Percentiles rank a stretch among this genome's conserved stretches.
Conservation (phyloP, 2,329 filamentous ascomycete genomes). For the Sclerotinia subarctica region DNA sequence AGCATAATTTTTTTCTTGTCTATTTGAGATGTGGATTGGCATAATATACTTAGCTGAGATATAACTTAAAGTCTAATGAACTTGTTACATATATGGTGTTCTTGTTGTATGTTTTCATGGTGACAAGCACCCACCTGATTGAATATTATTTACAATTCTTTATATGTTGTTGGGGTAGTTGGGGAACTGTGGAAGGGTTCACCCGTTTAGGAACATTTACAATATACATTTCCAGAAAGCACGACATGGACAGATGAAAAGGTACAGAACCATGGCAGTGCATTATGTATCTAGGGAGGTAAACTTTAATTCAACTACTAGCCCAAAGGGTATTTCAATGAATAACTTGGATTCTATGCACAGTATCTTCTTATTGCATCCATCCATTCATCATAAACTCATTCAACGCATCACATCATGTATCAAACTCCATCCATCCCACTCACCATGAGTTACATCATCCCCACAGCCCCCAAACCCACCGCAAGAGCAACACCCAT, state of each 20-base stretch:
- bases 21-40: constrained; percentile 8
- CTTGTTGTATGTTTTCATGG: background rate
- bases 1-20: background rate
- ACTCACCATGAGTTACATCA: background rate
- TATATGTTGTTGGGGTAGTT: background rate
- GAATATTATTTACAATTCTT: background rate
- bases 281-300: background rate
- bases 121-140: too few relatives aligned
- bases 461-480: constrained; percentile 10
- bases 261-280: background rate
- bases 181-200: background rate
- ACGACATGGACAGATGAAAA: background rate
- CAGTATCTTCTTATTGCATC: background rate
- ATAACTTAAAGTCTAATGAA: constrained; percentile 18
- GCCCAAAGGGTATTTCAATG: background rate
- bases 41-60: constrained; percentile 13
- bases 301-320: background rate
- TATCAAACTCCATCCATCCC: background rate
- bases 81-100: background rate
- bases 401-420: constrained; percentile 2
- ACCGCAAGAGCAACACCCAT: constrained; percentile 22
- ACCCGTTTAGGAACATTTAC: background rate
- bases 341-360: background rate
- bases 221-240: background rate
- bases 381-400: background rate